Evolutionary conservation across 176 grass and related monocot genomes (phyloP), one percentile per base, ranked within the genome.

Genomic region (Pharus latifolius): DNA sequence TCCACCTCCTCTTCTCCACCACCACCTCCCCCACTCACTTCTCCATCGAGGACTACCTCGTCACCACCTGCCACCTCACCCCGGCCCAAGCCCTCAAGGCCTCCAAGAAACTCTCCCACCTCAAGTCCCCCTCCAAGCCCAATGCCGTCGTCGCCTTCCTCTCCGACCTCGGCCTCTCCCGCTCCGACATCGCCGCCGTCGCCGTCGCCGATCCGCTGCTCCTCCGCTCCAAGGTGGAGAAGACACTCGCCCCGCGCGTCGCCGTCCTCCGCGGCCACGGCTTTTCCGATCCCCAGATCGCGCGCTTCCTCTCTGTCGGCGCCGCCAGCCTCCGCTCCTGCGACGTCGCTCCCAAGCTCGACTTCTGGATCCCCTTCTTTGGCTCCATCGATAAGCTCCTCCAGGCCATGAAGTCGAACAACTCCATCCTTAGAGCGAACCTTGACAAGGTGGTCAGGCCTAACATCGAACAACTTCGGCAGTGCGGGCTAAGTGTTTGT

Each of bases 41-140:
- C 74, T 45, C 71, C 60, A 65, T 67, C 37, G 25, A 70, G 20
- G 68, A 80, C 2, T 85, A 80, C 59, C 82, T 74, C n/a, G 51
- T 85, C 32, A 40, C 60, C 50, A 51, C 67, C 40, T 80, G 76
- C 22, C 42, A 45, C 42, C 56, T 80, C 52, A 67, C 75, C 9
- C 28, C 15, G 3, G 43, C 62, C 0, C 68, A 65, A 23, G 58
- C 75, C 1, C 13, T 44, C 17, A 74, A 60, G 49, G 42, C 71
- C 6, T 35, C 49, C 12, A 45, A 19, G 23, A 25, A 60, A 4
- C 52, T 85, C 17, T 22, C 58, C 48, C 33, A 26, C 51, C 25
- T 82, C 7, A 67, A 49, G 5, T 64, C 60, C 6, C 51, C 56
- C 27, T 74, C 72, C 48, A 73, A 42, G 43, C 72, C 67, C 56